phyloP scores from a whole-genome alignment of 2,329 filamentous ascomycete genomes.

The Penicillium thymicola region DNA sequence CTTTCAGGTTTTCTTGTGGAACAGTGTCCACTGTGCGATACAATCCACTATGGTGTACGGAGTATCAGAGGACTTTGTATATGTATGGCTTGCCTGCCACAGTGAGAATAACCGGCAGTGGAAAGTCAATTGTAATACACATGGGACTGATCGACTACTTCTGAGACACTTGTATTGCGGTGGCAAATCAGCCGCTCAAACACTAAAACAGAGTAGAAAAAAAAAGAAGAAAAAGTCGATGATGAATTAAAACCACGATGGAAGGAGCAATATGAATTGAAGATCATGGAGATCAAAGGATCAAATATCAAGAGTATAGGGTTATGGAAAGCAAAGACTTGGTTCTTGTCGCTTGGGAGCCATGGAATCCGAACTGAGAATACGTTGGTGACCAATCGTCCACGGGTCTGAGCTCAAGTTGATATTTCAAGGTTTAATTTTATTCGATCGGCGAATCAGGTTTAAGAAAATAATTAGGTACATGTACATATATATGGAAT shows the following conservation, averaged over 20 bases:
- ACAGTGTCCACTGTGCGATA: conserved; percentile 5
- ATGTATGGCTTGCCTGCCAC: not conserved
- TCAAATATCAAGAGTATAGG: not conserved
- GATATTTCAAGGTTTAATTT: not conserved
- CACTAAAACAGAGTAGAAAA: not conserved
- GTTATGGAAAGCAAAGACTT: not conserved
- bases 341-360: conserved; percentile 16
- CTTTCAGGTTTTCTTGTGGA: conserved; percentile 5
- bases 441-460: not conserved
- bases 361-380: conserved; percentile 5
- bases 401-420: not conserved
- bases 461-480: not conserved
- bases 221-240: not conserved
- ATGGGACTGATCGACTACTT: conserved; percentile 7
- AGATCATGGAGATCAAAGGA: conserved; percentile 1
- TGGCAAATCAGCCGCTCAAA: conserved; percentile 6
- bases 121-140: conserved; percentile 14
- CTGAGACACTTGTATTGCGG: conserved; percentile 11
- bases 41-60: not conserved
- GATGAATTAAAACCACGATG: not conserved
- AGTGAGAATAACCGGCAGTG: conserved; percentile 12
- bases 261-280: not conserved
- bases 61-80: not conserved
- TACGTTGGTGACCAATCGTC: not conserved
- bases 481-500: not conserved